Percentiles rank a stretch among this genome's conserved stretches.
Evolutionary conservation across 306 rosid species (phyloP).

Genomic region (Notholithocarpus densiflorus): DNA sequence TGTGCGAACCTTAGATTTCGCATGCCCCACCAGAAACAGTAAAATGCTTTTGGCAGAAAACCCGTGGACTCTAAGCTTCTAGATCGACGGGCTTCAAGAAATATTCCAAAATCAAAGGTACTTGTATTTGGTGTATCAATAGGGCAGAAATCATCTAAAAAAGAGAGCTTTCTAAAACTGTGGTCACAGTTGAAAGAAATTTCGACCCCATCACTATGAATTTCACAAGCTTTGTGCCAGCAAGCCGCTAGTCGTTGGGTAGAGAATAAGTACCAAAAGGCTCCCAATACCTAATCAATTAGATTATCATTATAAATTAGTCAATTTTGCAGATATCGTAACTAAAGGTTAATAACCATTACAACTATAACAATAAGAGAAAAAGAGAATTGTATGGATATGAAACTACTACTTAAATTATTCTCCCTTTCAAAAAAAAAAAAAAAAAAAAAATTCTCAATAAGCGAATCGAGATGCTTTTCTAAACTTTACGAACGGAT

Average conservation of each 20-base stretch:
- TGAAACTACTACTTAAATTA: no score
- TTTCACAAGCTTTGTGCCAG: conserved; percentile 61
- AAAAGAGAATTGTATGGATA: no score
- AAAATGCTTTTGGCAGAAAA: conserved; percentile 61
- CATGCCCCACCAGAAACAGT: conserved; percentile 86
- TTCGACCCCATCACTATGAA: neutral
- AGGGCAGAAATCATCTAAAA: conserved; percentile 61
- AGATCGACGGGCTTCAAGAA: conserved; percentile 76
- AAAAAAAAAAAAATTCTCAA: no score
- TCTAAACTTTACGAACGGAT: no score
- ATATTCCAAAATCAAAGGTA: conserved; percentile 73
- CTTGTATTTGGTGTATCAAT: conserved; percentile 8
- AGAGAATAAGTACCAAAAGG: conserved; percentile 35
- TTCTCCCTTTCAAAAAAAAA: no score
- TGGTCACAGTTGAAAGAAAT: conserved; percentile 47
- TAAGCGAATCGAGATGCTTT: no score
- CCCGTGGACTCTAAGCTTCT: conserved; percentile 60
- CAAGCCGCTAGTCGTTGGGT: conserved; percentile 77
- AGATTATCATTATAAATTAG: conserved; percentile 2
- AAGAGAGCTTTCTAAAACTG: conserved; percentile 7
- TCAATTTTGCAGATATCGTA: conserved; percentile 4
- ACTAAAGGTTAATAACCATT: conserved; percentile 38
- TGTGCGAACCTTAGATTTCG: neutral
- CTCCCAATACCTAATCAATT: neutral
- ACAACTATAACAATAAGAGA: neutral